These are phyloP conservation scores for Diaporthe sp. DNA, from an alignment of 2,329 filamentous ascomycete species.

Conservation along the genomic window DNA sequence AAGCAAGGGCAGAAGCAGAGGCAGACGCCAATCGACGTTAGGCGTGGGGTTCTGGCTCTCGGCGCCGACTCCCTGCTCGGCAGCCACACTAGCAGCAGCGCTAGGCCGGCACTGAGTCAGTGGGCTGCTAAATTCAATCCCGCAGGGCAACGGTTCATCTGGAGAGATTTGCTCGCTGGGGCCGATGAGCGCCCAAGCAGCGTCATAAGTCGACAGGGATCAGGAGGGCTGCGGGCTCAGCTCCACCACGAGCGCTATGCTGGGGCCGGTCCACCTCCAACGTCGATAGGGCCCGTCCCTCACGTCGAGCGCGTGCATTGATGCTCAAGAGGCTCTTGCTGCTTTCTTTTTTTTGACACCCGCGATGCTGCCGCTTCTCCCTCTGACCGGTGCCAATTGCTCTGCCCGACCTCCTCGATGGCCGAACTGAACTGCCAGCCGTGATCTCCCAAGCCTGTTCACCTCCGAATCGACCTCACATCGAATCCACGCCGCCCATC, in stretches of 20 bases:
- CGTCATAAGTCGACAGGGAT: conserved; percentile 22
- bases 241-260: background rate
- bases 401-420: conserved; percentile 7
- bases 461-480: background rate
- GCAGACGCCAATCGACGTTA: background rate
- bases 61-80: conserved; percentile 16
- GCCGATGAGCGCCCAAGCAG: background rate
- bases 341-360: background rate
- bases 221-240: background rate
- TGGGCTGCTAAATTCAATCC: conserved; percentile 15
- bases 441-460: background rate
- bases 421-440: conserved; percentile 16
- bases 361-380: background rate
- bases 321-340: background rate
- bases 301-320: conserved; percentile 8
- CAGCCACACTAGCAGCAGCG: background rate
- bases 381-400: background rate
- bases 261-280: conserved; percentile 6
- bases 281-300: conserved; percentile 2
- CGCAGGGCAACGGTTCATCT: conserved; percentile 12
- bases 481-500: background rate
- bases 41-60: background rate
- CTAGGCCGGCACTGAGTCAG: conserved; percentile 24
- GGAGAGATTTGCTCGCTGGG: background rate
- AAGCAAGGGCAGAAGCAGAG: background rate